Evolutionary conservation across 768 basidiomycete genomes (phyloP), one percentile per base, ranked within the genome.

Genomic region (Kwoniella heveanensis): DNA sequence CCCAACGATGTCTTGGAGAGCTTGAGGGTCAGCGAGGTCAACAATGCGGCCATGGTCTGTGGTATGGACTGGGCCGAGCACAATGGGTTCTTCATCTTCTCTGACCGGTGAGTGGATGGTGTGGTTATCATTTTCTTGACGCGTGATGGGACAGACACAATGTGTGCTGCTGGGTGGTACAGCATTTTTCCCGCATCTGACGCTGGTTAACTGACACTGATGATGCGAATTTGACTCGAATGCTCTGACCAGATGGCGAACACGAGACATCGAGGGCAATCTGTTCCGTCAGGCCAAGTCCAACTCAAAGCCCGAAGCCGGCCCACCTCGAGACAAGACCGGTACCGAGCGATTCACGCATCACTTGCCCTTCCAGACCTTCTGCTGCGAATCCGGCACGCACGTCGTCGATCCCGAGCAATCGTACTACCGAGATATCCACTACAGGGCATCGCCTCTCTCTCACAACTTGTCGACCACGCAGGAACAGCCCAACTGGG

Each of bases 51-150:
- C 0, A 92, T 99, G 91, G 92, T 97, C 1, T 98, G 96, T 76
- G 95, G 94, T n/a, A 98, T 98, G 95, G 96, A 99, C 76, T 99
- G 96, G 96, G 95, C 93, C 12, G 94, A 99, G 80, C 90, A 93
- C 73, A 91, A 92, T 67, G 93, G 93, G 0, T 90, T 92, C 81
- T 99, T 97, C 83, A 93, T 97, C 69, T 98, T 96, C 81, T 97
- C 94, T 19, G 95, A 97, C 80, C 85, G 95, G 93, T 91, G 68
- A 53, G 88, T 79, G 27, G 39, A 13, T n/a, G n/a, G n/a, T n/a
- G n/a, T n/a, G n/a, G n/a, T n/a, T n/a, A n/a, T n/a, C n/a, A n/a
- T n/a, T 98, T 96, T 81, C 96, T 93, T 19, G 95, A 97, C 80
- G 84, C 95, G 93, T 91, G 68, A 53, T 88, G 79, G 27, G 39